Evolutionary conservation across 2,329 filamentous ascomycete species (phyloP), one percentile per base, ranked within the genome.

Genomic region (Aspergillus candidus): DNA sequence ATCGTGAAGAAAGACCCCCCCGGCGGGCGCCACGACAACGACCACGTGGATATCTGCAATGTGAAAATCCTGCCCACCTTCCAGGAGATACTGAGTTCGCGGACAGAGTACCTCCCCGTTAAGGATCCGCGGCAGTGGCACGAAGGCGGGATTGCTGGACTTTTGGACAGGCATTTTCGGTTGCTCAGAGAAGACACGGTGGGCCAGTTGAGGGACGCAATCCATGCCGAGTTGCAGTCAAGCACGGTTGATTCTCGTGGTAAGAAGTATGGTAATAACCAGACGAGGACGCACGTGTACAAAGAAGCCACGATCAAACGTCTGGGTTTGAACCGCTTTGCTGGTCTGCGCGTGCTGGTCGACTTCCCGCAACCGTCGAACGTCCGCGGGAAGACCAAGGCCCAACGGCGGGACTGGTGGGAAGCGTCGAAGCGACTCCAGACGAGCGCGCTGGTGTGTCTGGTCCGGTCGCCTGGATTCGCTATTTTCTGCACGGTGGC

Each of bases 21-120:
- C 10, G 61, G 63, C 1, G 58, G 57, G 1, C 54, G 66, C 10
- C 66, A 69, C 41, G 55, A 69, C 31, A 70, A 70, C 45, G 66
- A 70, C 43, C 47, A 61, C 35, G 35, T 44, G 3, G 54, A 67
- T 38, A 65, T 66, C 33, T 54, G 54, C 33, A 40, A 54, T 1
- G 64, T 70, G 18, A 46, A 51, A 11, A 63, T 69, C 34, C 55
- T 70, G 49, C 66, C 67, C 1, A 69, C 60, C 1, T 51, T 54
- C 3, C 49, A 65, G 17, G 67, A 70, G 41, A 67, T 68, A 36
- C 27, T 41, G 30, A 56, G 47, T 4, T n/a, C 40, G 11, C 50
- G 56, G 2, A 38, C 54, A 0, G 61, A 65, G 30, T 68, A 66
- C 43, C 51, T 68, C 14, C 66, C 66, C 1, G 51, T 52, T 10